phyloP scores from a whole-genome alignment of 2,329 filamentous ascomycete genomes.

The Aspergillus bombycis region DNA sequence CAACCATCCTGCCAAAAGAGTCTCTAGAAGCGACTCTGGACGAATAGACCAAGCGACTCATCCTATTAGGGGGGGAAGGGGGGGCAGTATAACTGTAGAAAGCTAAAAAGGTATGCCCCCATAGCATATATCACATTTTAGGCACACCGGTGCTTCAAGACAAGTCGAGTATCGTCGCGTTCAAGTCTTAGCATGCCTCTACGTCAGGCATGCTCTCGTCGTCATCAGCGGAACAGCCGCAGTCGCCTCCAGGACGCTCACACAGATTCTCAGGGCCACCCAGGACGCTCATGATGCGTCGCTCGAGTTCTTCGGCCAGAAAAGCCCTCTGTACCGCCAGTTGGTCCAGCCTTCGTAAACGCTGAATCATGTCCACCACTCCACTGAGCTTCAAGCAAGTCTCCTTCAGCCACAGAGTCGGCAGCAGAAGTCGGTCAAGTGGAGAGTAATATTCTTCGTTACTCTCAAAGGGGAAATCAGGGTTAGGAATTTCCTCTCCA shows the following conservation, averaged over 20 bases:
- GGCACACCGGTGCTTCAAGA: too few relatives aligned
- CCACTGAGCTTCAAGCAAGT: not conserved
- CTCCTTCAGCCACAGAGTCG: not conserved
- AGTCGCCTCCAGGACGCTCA: not conserved
- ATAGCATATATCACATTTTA: too few relatives aligned
- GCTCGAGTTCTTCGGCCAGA: not conserved
- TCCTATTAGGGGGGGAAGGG: too few relatives aligned
- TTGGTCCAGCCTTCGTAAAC: not conserved
- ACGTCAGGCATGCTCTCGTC: not conserved
- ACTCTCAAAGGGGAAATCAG: not conserved
- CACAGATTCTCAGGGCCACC: not conserved
- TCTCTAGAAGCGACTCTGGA: too few relatives aligned
- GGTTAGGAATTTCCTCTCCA: not conserved
- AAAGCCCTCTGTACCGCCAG: not conserved
- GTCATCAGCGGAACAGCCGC: not conserved
- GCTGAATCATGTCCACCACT: not conserved
- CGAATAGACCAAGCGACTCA: too few relatives aligned
- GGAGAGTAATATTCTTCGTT: not conserved
- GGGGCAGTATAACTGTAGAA: too few relatives aligned
- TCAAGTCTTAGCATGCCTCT: too few relatives aligned
- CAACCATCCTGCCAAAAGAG: too few relatives aligned
- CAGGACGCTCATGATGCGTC: not conserved
- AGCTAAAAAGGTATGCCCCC: too few relatives aligned
- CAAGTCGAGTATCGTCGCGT: too few relatives aligned
- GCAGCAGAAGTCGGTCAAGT: not conserved